A percentile compares a stretch with the other conserved stretches of the same genome.
These are phyloP conservation scores for Nannochloropsis oceanica DNA, from an alignment of 108 stramenopile species.

Conservation along the genomic window DNA sequence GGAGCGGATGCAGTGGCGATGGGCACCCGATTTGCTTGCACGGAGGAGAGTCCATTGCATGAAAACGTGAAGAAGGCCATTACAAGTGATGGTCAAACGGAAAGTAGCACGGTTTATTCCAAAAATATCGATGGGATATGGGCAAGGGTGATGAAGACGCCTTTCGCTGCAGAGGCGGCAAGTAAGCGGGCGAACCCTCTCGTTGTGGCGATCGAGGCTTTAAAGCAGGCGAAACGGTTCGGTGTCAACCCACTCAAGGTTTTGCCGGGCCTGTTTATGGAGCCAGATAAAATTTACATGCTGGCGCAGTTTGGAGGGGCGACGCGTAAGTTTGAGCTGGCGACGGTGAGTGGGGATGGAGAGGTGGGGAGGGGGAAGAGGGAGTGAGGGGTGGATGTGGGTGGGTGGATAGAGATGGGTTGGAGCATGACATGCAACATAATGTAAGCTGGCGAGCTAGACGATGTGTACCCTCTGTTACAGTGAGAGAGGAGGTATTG, in stretches of 20 bases:
- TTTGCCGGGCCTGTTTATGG: neutral
- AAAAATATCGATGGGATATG: slow-evolving; percentile 72
- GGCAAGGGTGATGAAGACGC: slow-evolving; percentile 57
- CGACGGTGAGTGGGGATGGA: neutral
- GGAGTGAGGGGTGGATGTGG: no score
- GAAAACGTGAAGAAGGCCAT: neutral
- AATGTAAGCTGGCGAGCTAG: no score
- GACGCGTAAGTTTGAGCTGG: neutral
- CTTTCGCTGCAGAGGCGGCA: slow-evolving; percentile 41
- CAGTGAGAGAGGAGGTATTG: no score
- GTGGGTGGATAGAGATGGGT: no score
- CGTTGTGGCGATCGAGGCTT: neutral
- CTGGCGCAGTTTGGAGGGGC: neutral
- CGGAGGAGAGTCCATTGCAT: neutral
- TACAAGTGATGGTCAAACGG: slow-evolving; percentile 24
- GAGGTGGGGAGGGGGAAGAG: no score
- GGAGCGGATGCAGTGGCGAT: slow-evolving; percentile 77
- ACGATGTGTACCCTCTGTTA: no score
- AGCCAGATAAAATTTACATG: neutral
- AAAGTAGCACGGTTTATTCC: slow-evolving; percentile 57
- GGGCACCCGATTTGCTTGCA: slow-evolving; percentile 51
- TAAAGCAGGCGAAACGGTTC: neutral
- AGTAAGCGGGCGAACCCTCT: slow-evolving; percentile 1
- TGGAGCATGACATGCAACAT: no score
- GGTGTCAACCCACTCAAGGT: neutral